These are phyloP conservation scores for Talaromyces sp. DNA, from an alignment of 2,329 filamentous ascomycete species.

Conservation along the genomic window DNA sequence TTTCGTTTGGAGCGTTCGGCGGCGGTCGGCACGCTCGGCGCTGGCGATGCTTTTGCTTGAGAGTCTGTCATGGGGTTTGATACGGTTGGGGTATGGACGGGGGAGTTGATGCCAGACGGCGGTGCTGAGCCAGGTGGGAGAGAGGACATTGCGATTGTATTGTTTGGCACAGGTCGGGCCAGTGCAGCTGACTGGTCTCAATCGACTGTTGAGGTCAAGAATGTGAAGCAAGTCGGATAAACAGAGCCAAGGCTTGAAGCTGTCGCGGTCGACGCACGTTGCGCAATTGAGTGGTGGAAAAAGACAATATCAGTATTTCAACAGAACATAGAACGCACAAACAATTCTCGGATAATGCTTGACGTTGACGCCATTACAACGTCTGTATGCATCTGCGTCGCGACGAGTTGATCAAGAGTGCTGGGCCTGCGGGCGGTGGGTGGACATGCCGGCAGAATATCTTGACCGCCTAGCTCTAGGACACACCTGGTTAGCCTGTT, in stretches of 20 bases:
- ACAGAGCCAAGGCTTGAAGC: background rate
- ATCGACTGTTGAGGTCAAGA: background rate
- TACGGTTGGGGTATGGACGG: conserved; percentile 19
- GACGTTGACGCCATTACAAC: background rate
- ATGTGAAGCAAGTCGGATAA: background rate
- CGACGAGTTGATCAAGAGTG: background rate
- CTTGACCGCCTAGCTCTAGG: background rate
- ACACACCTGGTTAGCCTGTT: background rate
- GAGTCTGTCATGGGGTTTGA: conserved; percentile 23
- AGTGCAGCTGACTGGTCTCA: background rate
- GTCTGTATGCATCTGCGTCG: background rate
- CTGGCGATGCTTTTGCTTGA: conserved; percentile 29
- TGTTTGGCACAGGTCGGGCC: background rate
- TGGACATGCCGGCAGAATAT: conserved; percentile 7
- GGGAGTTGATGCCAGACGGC: conserved; percentile 32
- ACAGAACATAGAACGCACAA: background rate
- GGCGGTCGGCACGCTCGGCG: conserved; percentile 23
- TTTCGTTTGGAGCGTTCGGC: conserved; percentile 33
- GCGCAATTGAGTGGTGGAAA: background rate
- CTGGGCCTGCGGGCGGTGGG: background rate
- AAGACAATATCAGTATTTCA: background rate
- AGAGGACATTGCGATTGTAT: conserved; percentile 22
- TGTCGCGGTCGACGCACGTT: background rate
- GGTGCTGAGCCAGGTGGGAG: conserved; percentile 26
- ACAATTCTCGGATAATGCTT: background rate